These are phyloP conservation scores for Micromonas commoda DNA, from an alignment of 139 green algal species.

Conservation along the genomic window DNA sequence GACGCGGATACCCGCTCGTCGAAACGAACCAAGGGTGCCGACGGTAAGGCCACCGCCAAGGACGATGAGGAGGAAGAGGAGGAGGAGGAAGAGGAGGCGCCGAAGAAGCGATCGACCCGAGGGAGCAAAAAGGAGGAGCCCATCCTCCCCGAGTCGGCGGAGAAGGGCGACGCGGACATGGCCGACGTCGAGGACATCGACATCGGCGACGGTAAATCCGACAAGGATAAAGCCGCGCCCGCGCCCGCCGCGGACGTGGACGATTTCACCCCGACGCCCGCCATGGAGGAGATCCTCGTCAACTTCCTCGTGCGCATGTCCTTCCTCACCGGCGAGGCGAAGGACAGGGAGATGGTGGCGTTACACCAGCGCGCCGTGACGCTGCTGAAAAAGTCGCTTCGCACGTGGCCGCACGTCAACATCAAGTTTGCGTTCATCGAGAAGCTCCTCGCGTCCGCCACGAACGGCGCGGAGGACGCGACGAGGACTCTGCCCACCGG, in stretches of 20 bases:
- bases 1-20: not conserved
- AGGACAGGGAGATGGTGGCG: slow-evolving; percentile 50
- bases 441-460: not conserved
- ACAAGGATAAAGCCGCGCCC: not conserved
- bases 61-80: slow-evolving; percentile 1
- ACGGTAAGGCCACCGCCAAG: not conserved
- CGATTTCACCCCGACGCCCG: slow-evolving; percentile 43
- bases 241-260: slow-evolving; percentile 25
- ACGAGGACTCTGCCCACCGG: slow-evolving; percentile 47
- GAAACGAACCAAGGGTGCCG: not conserved
- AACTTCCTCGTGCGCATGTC: slow-evolving; percentile 84
- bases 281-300: slow-evolving; percentile 74
- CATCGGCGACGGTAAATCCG: not conserved
- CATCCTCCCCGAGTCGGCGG: too few relatives aligned
- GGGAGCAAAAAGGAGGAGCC: not conserved
- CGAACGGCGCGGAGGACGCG: slow-evolving; percentile 12
- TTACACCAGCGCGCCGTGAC: slow-evolving; percentile 46
- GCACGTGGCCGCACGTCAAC: slow-evolving; percentile 44
- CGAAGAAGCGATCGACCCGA: not conserved
- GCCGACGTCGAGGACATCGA: not conserved
- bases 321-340: slow-evolving; percentile 49
- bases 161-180: not conserved
- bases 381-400: slow-evolving; percentile 41
- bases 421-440: slow-evolving; percentile 76
- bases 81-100: not conserved